A percentile compares a stretch with the other conserved stretches of the same genome.
phyloP scores from a whole-genome alignment of 1,139 yeast genomes.

The Taphrina sp. region DNA sequence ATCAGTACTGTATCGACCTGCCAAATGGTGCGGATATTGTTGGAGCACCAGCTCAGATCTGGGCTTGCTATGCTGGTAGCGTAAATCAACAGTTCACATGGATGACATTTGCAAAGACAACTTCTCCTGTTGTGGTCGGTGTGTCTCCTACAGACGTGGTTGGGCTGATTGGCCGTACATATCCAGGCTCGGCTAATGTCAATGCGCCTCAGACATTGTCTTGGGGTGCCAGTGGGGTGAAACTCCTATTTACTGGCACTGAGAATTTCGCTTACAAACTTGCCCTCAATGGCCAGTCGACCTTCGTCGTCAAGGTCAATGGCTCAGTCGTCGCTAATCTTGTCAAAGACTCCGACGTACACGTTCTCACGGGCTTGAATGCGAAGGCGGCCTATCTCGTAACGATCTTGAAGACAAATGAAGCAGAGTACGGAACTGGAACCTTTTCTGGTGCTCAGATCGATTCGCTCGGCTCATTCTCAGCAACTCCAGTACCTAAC shows the following conservation, averaged over 20 bases:
- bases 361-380: neutral
- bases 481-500: neutral
- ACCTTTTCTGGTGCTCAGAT: neutral
- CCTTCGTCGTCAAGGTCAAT: neutral
- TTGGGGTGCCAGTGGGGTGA: neutral
- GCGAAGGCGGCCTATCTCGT: neutral
- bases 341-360: neutral
- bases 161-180: neutral
- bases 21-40: neutral
- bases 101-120: neutral
- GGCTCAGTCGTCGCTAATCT: neutral
- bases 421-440: neutral
- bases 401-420: neutral
- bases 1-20: neutral
- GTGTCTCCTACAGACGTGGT: neutral
- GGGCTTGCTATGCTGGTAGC: neutral
- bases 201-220: neutral
- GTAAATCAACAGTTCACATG: neutral
- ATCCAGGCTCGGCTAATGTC: neutral
- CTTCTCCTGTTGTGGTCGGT: no score
- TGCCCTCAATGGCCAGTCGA: neutral
- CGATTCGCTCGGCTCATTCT: neutral
- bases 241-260: neutral
- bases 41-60: neutral
- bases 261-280: neutral